These are phyloP conservation scores for Sideroxylon spinosum DNA, from an alignment of 179 eudicot species.

Conservation along the genomic window DNA sequence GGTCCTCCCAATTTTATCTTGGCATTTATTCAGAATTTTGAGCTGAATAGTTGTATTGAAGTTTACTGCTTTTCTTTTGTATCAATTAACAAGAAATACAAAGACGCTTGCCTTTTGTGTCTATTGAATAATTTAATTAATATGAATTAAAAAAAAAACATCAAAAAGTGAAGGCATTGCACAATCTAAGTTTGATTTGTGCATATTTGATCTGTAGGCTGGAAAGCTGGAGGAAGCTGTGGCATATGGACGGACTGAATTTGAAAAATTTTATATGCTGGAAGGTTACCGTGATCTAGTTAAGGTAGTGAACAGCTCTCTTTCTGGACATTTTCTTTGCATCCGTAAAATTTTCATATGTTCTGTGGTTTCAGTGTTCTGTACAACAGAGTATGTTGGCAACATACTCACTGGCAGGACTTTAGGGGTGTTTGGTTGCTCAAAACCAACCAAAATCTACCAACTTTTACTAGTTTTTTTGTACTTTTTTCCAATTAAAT, in stretches of 20 bases:
- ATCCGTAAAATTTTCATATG: background rate
- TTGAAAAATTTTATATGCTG: slow-evolving; percentile 44
- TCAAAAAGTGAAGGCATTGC: slow-evolving; percentile 1
- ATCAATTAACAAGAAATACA: background rate
- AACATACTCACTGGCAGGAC: slow-evolving; percentile 1
- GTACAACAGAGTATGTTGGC: too few species aligned
- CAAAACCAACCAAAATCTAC: too few species aligned
- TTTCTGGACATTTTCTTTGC: background rate
- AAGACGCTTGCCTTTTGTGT: background rate
- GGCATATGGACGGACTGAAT: slow-evolving; percentile 52
- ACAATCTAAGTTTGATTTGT: background rate
- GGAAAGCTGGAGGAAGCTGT: slow-evolving; percentile 71
- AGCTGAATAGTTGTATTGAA: background rate
- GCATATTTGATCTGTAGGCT: slow-evolving; percentile 35
- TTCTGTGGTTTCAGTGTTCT: background rate
- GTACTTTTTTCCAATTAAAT: too few species aligned
- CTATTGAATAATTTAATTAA: background rate
- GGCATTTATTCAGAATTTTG: background rate
- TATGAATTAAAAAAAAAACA: background rate
- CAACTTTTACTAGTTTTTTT: too few species aligned
- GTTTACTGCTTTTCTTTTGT: slow-evolving; percentile 3
- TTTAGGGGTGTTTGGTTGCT: too few species aligned
- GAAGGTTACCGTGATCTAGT: slow-evolving; percentile 51
- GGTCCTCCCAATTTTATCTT: slow-evolving; percentile 8
- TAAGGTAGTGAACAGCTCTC: slow-evolving; percentile 34